phyloP scores from a whole-genome alignment of 2,329 filamentous ascomycete species.

The Hypoxylon sp. region DNA sequence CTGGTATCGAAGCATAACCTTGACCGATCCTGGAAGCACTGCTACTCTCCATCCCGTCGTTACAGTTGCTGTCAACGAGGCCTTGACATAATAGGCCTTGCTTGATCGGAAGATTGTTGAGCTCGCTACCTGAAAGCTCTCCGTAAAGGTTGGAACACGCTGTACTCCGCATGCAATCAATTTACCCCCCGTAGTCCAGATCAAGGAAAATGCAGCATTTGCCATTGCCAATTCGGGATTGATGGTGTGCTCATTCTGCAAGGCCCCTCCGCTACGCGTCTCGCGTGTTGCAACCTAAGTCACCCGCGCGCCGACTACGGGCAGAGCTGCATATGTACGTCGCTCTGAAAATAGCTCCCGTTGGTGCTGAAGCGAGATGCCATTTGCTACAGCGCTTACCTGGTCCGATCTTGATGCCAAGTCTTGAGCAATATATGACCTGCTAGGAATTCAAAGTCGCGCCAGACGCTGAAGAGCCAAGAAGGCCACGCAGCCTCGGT shows the following conservation, averaged over 20 bases:
- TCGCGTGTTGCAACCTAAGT: slow-evolving; percentile 27
- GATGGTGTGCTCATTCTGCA: slow-evolving; percentile 33
- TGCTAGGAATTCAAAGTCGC: slow-evolving; percentile 27
- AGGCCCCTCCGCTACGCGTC: slow-evolving; percentile 22
- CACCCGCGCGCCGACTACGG: slow-evolving; percentile 34
- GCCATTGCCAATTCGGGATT: slow-evolving; percentile 25
- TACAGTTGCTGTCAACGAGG: slow-evolving; percentile 14
- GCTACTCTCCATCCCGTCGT: slow-evolving; percentile 20
- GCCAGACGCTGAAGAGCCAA: slow-evolving; percentile 19
- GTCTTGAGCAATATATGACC: slow-evolving; percentile 32
- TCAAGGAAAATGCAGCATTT: slow-evolving; percentile 26
- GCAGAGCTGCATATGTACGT: slow-evolving; percentile 34
- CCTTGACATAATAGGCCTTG: slow-evolving; percentile 13
- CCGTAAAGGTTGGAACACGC: slow-evolving; percentile 18
- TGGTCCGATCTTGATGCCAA: slow-evolving; percentile 39
- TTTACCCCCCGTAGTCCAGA: slow-evolving; percentile 29
- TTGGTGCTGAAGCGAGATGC: slow-evolving; percentile 39
- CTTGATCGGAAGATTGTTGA: slow-evolving; percentile 28
- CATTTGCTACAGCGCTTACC: slow-evolving; percentile 35
- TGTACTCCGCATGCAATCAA: slow-evolving; percentile 36
- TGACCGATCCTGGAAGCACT: slow-evolving; percentile 7
- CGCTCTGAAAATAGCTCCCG: slow-evolving; percentile 38
- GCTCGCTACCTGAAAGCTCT: slow-evolving; percentile 29
- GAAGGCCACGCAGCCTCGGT: slow-evolving; percentile 20
- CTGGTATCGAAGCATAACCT: slow-evolving; percentile 7